Conservation (phyloP, 1,284 basidiomycete genomes). For the Limonomyces culmigenus region DNA sequence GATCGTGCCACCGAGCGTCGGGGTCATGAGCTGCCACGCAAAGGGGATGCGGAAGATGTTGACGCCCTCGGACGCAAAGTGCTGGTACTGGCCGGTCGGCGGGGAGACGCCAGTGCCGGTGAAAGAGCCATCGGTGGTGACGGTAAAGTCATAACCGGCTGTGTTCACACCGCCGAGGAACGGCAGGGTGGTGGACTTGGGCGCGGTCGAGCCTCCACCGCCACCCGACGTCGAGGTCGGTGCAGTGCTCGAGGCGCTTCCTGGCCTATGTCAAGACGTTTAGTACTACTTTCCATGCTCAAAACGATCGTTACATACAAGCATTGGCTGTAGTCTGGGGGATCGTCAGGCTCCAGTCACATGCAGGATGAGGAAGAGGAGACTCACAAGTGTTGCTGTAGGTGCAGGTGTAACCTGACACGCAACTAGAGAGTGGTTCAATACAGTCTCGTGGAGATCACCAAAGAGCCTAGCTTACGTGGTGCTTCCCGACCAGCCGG, state of each 20-base stretch:
- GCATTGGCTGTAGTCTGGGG: neutral
- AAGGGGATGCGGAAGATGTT: slow-evolving; percentile 28
- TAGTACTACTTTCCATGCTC: slow-evolving; percentile 7
- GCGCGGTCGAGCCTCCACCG: too few relatives aligned
- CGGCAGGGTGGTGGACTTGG: slow-evolving; percentile 10
- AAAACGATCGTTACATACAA: too few relatives aligned
- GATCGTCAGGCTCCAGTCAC: too few relatives aligned
- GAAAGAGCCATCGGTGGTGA: slow-evolving; percentile 26
- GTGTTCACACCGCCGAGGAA: slow-evolving; percentile 26
- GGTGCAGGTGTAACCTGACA: too few relatives aligned
- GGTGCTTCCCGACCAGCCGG: too few relatives aligned
- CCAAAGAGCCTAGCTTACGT: too few relatives aligned
- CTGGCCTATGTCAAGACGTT: too few relatives aligned
- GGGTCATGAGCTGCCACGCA: slow-evolving; percentile 37
- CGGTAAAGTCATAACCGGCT: slow-evolving; percentile 18
- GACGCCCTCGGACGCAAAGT: slow-evolving; percentile 26
- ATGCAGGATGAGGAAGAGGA: too few relatives aligned
- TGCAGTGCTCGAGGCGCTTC: slow-evolving; percentile 6
- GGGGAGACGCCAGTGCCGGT: slow-evolving; percentile 16
- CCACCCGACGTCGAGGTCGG: slow-evolving; percentile 8
- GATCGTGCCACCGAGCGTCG: slow-evolving; percentile 27
- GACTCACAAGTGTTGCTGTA: too few relatives aligned
- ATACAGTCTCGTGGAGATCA: too few relatives aligned
- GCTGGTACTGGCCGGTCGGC: slow-evolving; percentile 6
- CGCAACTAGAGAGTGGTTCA: too few relatives aligned